phyloP scores from a whole-genome alignment of 2,329 filamentous ascomycete species.

The Cryphonectria radicalis region DNA sequence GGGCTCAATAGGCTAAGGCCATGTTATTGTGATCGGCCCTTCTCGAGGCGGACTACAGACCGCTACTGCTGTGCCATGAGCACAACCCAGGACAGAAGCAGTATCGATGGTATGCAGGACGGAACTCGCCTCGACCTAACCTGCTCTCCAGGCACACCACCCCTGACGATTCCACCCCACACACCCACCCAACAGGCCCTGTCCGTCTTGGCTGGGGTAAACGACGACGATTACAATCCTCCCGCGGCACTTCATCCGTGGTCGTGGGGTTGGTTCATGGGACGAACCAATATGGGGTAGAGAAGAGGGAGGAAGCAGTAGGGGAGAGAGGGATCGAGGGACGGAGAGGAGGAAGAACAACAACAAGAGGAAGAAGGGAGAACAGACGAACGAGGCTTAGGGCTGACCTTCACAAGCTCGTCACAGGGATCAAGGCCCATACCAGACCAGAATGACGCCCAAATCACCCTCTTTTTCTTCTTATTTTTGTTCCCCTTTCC shows the following conservation, averaged over 20 bases:
- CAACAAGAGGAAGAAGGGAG: too few species aligned
- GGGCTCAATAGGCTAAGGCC: neutral
- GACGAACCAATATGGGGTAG: neutral
- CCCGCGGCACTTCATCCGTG: neutral
- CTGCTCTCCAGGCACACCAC: neutral
- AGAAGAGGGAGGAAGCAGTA: neutral
- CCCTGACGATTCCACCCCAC: neutral
- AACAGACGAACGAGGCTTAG: slow-evolving; percentile 2
- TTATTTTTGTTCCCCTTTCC: neutral
- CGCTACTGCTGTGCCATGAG: slow-evolving; percentile 4
- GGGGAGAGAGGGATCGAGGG: neutral
- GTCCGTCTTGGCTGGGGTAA: neutral
- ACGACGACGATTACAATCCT: neutral
- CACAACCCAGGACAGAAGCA: neutral
- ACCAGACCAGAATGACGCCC: neutral
- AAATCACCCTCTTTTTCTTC: neutral
- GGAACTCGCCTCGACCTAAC: neutral
- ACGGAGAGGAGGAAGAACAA: too few species aligned
- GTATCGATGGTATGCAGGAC: neutral
- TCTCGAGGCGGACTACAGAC: slow-evolving; percentile 1
- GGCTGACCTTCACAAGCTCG: neutral
- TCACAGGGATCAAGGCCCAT: neutral
- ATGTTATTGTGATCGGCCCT: slow-evolving; percentile 1
- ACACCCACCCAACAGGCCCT: neutral
- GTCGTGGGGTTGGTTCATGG: neutral